phyloP scores from a whole-genome alignment of 306 rosid species.

The Trichosanthes cucumerina region DNA sequence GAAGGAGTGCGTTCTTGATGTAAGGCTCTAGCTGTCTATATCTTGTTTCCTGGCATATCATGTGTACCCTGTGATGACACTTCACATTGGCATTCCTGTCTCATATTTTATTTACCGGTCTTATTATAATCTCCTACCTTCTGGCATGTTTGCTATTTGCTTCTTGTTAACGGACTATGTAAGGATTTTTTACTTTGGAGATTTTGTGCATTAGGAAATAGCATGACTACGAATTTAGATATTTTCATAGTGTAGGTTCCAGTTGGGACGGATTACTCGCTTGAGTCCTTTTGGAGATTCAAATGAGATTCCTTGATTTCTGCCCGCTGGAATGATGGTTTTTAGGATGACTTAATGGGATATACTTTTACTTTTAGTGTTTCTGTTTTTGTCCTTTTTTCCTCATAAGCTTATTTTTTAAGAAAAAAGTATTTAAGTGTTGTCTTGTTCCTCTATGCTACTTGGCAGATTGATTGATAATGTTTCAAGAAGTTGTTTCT shows the following conservation, averaged over 20 bases:
- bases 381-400: not conserved
- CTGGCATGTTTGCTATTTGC: not conserved
- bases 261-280: not conserved
- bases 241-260: not conserved
- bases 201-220: not conserved
- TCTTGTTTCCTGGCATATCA: not conserved
- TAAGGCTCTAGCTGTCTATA: slow-evolving; percentile 32
- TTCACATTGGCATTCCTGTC: not conserved
- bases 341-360: not conserved
- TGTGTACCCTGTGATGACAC: not conserved
- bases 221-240: not conserved
- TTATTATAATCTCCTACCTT: not conserved
- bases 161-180: not conserved
- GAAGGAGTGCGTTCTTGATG: slow-evolving; percentile 91
- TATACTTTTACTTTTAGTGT: not conserved
- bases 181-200: not conserved
- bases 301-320: not conserved
- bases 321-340: not conserved
- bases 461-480: not conserved
- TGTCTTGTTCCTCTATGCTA: not conserved
- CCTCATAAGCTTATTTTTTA: not conserved
- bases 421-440: not conserved
- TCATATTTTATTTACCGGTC: not conserved
- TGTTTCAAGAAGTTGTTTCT: not conserved
- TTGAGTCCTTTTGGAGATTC: not conserved